phyloP scores from a whole-genome alignment of 169 alveolate species.

The Cyclospora cayetanensis region DNA sequence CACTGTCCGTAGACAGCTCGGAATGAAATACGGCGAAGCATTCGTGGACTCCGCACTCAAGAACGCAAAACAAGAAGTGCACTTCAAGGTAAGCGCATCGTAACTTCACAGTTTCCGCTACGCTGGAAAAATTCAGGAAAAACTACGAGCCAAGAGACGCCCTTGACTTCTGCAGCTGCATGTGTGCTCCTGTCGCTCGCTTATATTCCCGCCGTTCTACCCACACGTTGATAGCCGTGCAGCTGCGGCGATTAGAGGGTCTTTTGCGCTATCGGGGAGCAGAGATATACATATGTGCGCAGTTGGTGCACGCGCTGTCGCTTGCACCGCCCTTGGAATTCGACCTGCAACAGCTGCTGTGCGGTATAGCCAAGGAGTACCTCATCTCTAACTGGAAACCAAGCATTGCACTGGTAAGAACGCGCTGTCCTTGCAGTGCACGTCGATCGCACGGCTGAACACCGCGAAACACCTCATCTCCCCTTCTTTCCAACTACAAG shows the following conservation, averaged over 20 bases:
- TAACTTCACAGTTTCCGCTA: too few relatives aligned
- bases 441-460: too few relatives aligned
- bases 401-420: slow-evolving; percentile 6
- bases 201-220: too few relatives aligned
- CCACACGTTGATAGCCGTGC: neutral
- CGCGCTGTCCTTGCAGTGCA: too few relatives aligned
- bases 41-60: slow-evolving; percentile 65
- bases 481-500: too few relatives aligned
- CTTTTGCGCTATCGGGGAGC: neutral
- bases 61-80: slow-evolving; percentile 66
- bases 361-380: slow-evolving; percentile 62
- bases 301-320: slow-evolving; percentile 69
- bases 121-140: too few relatives aligned
- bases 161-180: too few relatives aligned
- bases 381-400: slow-evolving; percentile 46
- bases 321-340: slow-evolving; percentile 66
- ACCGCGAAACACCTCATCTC: too few relatives aligned
- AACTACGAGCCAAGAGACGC: too few relatives aligned
- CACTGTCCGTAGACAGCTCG: slow-evolving; percentile 53
- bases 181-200: too few relatives aligned
- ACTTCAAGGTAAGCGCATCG: slow-evolving; percentile 46
- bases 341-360: slow-evolving; percentile 61
- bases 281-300: neutral
- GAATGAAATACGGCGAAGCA: slow-evolving; percentile 61
- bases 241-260: neutral